phyloP scores from a whole-genome alignment of 805 yeast genomes.

The Ogataea degrootiae region DNA sequence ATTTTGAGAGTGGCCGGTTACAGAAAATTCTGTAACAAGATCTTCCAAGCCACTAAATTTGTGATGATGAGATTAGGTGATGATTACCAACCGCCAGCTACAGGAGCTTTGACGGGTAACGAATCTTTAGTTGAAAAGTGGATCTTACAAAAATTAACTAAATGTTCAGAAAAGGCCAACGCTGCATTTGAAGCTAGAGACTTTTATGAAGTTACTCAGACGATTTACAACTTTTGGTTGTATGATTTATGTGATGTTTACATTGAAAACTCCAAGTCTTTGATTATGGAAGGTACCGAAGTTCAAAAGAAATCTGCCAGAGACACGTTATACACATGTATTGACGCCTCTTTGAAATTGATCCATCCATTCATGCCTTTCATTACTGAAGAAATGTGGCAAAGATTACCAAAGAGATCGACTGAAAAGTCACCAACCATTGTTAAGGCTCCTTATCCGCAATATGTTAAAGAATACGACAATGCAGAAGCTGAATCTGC shows the following conservation, averaged over 20 bases:
- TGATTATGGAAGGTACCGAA: constrained; percentile 86
- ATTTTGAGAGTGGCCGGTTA: constrained; percentile 97
- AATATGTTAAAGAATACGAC: constrained; percentile 52
- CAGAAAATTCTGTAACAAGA: constrained; percentile 99
- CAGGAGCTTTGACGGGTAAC: constrained; percentile 56
- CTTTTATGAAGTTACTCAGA: constrained; percentile 81
- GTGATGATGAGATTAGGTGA: constrained; percentile 90
- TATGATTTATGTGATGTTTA: constrained; percentile 94
- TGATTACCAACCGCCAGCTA: constrained; percentile 77
- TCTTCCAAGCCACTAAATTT: constrained; percentile 97
- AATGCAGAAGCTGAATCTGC: constrained; percentile 64
- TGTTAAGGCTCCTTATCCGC: constrained; percentile 77
- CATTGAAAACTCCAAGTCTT: constrained; percentile 93
- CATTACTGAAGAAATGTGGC: constrained; percentile 98
- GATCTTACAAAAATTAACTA: constrained; percentile 84
- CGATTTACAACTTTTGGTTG: constrained; percentile 91
- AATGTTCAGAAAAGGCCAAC: constrained; percentile 60
- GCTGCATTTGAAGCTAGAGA: constrained; percentile 76
- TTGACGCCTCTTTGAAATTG: constrained; percentile 84
- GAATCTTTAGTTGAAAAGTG: constrained; percentile 94
- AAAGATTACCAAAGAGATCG: constrained; percentile 86
- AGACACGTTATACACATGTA: constrained; percentile 88
- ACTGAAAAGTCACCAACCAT: constrained; percentile 68
- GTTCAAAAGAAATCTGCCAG: constrained; percentile 85
- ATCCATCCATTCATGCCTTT: constrained; percentile 99